phyloP scores from a whole-genome alignment of 2,329 filamentous ascomycete genomes.

The Hortaea sp. region DNA sequence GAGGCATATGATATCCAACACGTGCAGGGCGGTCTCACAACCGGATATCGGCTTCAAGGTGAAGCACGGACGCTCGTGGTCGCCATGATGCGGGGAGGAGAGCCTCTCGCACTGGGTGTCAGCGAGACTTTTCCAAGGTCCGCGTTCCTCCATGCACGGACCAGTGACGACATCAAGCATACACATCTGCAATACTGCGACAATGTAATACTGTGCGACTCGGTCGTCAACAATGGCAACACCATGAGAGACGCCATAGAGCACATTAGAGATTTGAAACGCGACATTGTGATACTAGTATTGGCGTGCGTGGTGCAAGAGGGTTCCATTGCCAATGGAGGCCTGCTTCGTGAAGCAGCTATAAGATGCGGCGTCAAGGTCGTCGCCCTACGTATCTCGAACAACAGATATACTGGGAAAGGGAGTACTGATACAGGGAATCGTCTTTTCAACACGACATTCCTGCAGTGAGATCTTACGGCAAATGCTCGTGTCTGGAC shows the following conservation, averaged over 20 bases:
- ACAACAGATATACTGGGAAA: conserved; percentile 46
- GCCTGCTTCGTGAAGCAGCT: conserved; percentile 2
- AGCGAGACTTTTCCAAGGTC: conserved; percentile 43
- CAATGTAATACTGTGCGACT: conserved; percentile 48
- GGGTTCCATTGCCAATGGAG: conserved; percentile 14
- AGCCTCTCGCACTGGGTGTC: conserved; percentile 51
- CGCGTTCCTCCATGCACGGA: conserved; percentile 40
- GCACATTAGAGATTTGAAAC: conserved; percentile 33
- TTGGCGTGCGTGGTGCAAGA: conserved; percentile 47
- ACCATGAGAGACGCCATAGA: conserved; percentile 40
- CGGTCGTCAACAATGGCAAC: conserved; percentile 49
- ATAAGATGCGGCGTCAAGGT: conserved; percentile 19
- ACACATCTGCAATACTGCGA: conserved; percentile 31
- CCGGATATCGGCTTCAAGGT: conserved; percentile 37
- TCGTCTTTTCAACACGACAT: conserved; percentile 49
- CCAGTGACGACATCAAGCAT: conserved; percentile 32
- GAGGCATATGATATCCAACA: conserved; percentile 42
- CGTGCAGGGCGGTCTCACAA: conserved; percentile 36
- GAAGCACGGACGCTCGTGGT: conserved; percentile 46
- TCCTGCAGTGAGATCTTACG: conserved; percentile 9
- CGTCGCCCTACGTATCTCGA: conserved; percentile 45
- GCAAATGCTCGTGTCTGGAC: too few species aligned
- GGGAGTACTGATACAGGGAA: conserved; percentile 49
- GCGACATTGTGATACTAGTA: conserved; percentile 39
- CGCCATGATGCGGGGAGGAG: conserved; percentile 52